These are phyloP conservation scores for Cokeromyces recurvatus DNA, from an alignment of 371 early-diverging fungal genomes.

Conservation along the genomic window DNA sequence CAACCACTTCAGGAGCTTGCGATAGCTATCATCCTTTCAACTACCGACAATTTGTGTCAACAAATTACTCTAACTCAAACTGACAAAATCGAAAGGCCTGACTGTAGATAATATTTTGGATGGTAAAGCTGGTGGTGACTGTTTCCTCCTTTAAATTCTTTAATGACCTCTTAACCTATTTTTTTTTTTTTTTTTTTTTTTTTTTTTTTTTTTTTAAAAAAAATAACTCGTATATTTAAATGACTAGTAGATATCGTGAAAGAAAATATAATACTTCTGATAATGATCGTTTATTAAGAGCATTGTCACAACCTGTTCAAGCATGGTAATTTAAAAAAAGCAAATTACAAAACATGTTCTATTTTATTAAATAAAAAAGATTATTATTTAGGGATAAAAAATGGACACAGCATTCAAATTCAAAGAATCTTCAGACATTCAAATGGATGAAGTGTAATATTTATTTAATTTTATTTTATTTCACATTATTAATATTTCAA, in stretches of 20 bases:
- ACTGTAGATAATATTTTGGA: too few relatives aligned
- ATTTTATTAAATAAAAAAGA: too few relatives aligned
- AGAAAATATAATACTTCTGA: slow-evolving; percentile 42
- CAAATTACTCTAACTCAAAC: not conserved
- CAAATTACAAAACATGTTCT: too few relatives aligned
- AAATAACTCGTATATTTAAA: too few relatives aligned
- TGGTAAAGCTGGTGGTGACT: too few relatives aligned
- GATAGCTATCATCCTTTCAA: slow-evolving; percentile 3
- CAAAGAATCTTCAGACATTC: slow-evolving; percentile 44
- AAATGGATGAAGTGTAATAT: slow-evolving; percentile 60
- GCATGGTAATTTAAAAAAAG: too few relatives aligned
- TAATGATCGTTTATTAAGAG: slow-evolving; percentile 40
- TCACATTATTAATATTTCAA: too few relatives aligned
- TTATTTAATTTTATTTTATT: too few relatives aligned
- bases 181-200: not conserved
- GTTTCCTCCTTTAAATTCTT: too few relatives aligned
- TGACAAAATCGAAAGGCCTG: too few relatives aligned
- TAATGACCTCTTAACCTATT: too few relatives aligned
- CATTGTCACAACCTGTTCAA: slow-evolving; percentile 48
- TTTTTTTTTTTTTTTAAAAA: not conserved
- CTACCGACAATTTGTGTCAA: not conserved
- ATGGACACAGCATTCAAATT: slow-evolving; percentile 50
- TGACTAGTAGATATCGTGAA: slow-evolving; percentile 37
- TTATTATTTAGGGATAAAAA: slow-evolving; percentile 57
- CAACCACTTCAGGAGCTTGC: slow-evolving; percentile 8